Base-by-base conservation (phyloP, 257 asterid genomes). In the Thymus quinquecostatus region DNA sequence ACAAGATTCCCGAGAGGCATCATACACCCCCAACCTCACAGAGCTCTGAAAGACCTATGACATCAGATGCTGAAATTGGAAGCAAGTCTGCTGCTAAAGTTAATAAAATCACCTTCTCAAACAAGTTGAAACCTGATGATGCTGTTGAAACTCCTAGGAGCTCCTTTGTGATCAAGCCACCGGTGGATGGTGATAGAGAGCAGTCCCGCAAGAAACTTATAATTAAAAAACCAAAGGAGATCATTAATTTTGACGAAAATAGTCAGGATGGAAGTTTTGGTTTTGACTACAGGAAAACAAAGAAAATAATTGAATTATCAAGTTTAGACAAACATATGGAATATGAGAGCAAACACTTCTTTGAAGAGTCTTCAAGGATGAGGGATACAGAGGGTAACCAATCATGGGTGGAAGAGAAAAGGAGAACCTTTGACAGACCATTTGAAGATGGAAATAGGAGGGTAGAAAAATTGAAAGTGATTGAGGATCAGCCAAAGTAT, bases 251-350 rank as follows among this genome's bases (percentile, higher is more conserved):
- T 65, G 98, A 95, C 13, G 96, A 95, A 5, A 77, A 74, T 69
- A 89, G 92, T 78, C 98, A 88, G 87, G 99, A 95, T 56, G 99
- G 96, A 76, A 89, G 96, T 72, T 75, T 78, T 64, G 96, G 89
- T 77, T 54, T 76, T 59, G 97, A 92, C 64, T 80, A 78, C 81
- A 80, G 91, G 79, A 95, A 95, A 79, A 92, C 90, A n/a, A 92
- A 83, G 83, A 95, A 85, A 82, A 86, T 95, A 32, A 62, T 77
- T 11, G 99, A 92, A 38, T 78, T 95, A 73, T 86, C 99, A 0
- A 77, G 86, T 80, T 61, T 87, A 66, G 96, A 88, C 74, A 84
- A 27, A 73, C 84, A 75, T n/a, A 73, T 68, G 74, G 88, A 78
- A 67, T 83, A 67, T 55, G 89, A 70, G 72, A 80, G 79, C 72